phyloP scores from a whole-genome alignment of 352 stramenopile genomes.

The Pythium folliculosum region DNA sequence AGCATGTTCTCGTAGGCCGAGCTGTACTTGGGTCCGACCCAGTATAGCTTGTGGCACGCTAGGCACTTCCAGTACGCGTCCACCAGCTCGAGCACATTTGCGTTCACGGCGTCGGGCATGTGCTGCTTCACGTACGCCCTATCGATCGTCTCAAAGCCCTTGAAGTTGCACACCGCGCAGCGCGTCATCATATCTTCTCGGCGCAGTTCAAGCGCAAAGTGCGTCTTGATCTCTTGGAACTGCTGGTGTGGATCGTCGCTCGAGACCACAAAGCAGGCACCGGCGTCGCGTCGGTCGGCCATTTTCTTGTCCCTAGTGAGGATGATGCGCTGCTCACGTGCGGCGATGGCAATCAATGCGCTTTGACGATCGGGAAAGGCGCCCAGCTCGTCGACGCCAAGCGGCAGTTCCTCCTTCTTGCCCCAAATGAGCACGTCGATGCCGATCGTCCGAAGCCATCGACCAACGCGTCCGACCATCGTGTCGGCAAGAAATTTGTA shows the following conservation, averaged over 20 bases:
- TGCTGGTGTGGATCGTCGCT: conserved; percentile 70
- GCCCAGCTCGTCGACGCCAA: conserved; percentile 26
- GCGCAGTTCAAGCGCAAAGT: conserved; percentile 65
- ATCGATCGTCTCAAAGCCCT: conserved; percentile 59
- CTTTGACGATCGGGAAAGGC: conserved; percentile 45
- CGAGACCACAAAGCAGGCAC: conserved; percentile 74
- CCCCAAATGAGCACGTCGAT: conserved; percentile 79
- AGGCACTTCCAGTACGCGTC: conserved; percentile 72
- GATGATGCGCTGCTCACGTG: conserved; percentile 69
- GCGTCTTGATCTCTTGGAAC: conserved; percentile 74
- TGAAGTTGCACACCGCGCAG: conserved; percentile 69
- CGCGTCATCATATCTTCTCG: conserved; percentile 77
- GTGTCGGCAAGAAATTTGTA: conserved; percentile 77
- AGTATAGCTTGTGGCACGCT: conserved; percentile 70
- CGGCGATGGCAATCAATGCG: conserved; percentile 46
- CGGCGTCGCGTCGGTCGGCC: conserved; percentile 57
- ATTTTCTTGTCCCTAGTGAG: conserved; percentile 80
- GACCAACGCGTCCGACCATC: conserved; percentile 72
- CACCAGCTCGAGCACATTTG: conserved; percentile 55
- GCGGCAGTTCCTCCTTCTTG: conserved; percentile 6
- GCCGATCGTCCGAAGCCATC: conserved; percentile 76
- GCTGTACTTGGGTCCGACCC: conserved; percentile 79
- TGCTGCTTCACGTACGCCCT: conserved; percentile 50
- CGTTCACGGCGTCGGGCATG: conserved; percentile 55
- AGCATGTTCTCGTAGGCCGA: conserved; percentile 62